Evolutionary conservation across 768 basidiomycete genomes (phyloP), one percentile per base, ranked within the genome.

Genomic region (Termitomyces sp.): DNA sequence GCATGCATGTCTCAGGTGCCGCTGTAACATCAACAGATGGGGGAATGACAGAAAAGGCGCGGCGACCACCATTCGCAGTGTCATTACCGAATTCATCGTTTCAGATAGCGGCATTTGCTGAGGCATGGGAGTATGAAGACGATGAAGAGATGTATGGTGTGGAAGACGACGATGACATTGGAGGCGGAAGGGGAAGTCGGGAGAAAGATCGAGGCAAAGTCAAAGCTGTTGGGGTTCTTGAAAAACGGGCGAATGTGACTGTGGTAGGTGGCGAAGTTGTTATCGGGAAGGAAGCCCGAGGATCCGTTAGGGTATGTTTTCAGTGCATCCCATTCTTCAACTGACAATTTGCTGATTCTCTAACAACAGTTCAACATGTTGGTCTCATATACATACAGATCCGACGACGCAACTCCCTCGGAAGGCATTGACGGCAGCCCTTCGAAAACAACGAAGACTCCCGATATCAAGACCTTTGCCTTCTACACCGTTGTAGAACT

Each of bases 111-210:
- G 91, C 96, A 2, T 95, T 90, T 68, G 93, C 93, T 18, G 97
- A 98, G 69, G 93, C 93, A 36, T 98, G 96, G 96, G 95, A 98
- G 71, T 97, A 95, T 61, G 96, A 97, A 34, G 96, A 97, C 55
- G 95, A 95, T 59, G 94, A 96, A 58, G 94, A 93, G 46, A 91
- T 92, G 89, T 88, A 88, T 65, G 84, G 82, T 39, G 92, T 90
- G 51, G 89, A 88, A 31, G 89, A 81, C 11, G 78, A 76, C 27
- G 77, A 77, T 47, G 75, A 73, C 57, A 63, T 72, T 33, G 64
- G 75, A 66, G 36, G 70, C 34, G 61, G 69, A 39, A 61, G 77
- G 66, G 64, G 77, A 61, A 69, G 74, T 42, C 69, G 72, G 61
- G 77, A 81, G 65, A 73, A 76, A 67, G 83, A 81, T 30, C 71